Base-by-base conservation (phyloP, 2,329 filamentous ascomycete genomes). In the Fusarium abutilonis region DNA sequence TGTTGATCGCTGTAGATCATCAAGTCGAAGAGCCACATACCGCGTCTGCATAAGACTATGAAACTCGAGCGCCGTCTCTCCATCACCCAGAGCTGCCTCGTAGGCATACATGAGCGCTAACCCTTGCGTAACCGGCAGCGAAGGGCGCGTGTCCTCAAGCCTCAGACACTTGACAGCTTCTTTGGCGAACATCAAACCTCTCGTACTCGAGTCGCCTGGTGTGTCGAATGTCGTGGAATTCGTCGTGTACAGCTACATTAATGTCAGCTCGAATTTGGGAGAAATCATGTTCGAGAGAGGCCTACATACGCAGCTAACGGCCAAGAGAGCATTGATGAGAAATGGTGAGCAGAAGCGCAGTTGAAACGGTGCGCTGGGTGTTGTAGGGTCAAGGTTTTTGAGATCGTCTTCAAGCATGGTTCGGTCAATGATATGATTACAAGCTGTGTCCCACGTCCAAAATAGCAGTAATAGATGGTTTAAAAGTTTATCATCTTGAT, bases 221-320 rank as follows among this genome's bases (percentile, higher is more conserved):
- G 42, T 21, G 3, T 38, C 19, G 40, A 60, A 60, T 7, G 60
- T 60, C 1, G 42, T 15, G 6, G 49, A 28, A 14, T 60, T 56
- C 1, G 41, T 60, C 8, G 60, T 55, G 23, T 51, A 51, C 9
- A 63, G 7, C 60, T 63, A 10, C 5, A 32, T 7, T 6, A 29
- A 8, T 3, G 7, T 40, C 26, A 60, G 56, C 26, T 11, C 19
- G 2, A 15, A 15, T 6, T 14, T 6, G 9, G 3, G 5, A 7
- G 4, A n/a, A 36, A 6, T 7, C 3, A 10, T 11, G 6, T n/a
- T 9, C 6, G 32, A 3, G 4, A 6, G 28, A 28, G 17, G 56
- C 38, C 38, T 48, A 56, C 61, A 56, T 56, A 64, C 61, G 26
- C 61, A 64, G 19, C 61, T 56, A n/a, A 64, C 55, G 21, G 61